Evolutionary conservation across 2,329 filamentous ascomycete species (phyloP).

Genomic region (Fusarium brevicatenulatum): DNA sequence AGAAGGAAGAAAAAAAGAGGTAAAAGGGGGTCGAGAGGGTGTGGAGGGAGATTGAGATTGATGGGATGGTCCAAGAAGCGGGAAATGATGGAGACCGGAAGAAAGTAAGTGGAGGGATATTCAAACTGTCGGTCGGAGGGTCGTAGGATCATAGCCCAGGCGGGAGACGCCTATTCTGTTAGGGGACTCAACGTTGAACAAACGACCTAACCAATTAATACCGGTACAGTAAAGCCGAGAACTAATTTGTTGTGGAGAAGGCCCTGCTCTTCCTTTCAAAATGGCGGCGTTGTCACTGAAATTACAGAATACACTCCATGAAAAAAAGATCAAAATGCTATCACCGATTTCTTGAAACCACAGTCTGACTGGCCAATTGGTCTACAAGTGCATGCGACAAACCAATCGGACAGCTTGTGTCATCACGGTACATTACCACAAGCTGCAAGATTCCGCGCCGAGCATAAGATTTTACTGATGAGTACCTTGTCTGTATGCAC

Average conservation of each 20-base stretch:
- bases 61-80: constrained; percentile 14
- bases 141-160: neutral
- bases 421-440: neutral
- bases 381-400: neutral
- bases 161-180: neutral
- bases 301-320: neutral
- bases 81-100: constrained; percentile 37
- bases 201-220: constrained; percentile 1
- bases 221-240: constrained; percentile 12
- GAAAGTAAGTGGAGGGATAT: constrained; percentile 38
- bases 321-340: neutral
- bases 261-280: neutral
- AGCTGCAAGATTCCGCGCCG: constrained; percentile 5
- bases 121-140: constrained; percentile 34
- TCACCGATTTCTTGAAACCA: neutral
- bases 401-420: constrained; percentile 15
- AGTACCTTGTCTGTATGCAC: constrained; percentile 4
- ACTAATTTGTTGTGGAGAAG: constrained; percentile 8
- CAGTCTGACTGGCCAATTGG: constrained; percentile 26
- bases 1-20: constrained; percentile 7
- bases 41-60: constrained; percentile 34
- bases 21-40: constrained; percentile 34
- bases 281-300: constrained; percentile 19
- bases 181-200: neutral
- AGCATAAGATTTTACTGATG: constrained; percentile 9